These are phyloP conservation scores for Allantophomopsis lycopodina DNA, from an alignment of 2,329 filamentous ascomycete genomes.

Conservation along the genomic window DNA sequence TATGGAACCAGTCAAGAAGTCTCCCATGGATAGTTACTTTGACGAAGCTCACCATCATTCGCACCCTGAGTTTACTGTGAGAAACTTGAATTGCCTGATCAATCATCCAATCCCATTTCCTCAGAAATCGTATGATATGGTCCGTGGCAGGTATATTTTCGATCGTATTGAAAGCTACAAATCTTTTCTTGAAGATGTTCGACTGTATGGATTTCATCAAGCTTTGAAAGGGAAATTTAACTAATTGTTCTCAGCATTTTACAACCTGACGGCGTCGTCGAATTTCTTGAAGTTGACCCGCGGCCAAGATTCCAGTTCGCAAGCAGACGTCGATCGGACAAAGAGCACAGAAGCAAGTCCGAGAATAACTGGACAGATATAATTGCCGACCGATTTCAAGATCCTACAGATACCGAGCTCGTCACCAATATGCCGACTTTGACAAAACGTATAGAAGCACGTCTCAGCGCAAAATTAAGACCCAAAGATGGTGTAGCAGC, in stretches of 20 bases:
- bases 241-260: constrained; percentile 6
- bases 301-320: constrained; percentile 9
- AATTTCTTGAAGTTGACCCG: constrained; percentile 17
- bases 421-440: constrained; percentile 12
- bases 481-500: constrained; percentile 14
- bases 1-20: constrained; percentile 3
- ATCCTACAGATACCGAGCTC: constrained; percentile 10
- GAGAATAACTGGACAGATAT: constrained; percentile 12
- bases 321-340: not conserved
- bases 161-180: constrained; percentile 14
- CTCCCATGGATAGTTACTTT: constrained; percentile 10
- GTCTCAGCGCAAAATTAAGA: constrained; percentile 11
- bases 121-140: constrained; percentile 13
- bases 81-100: constrained; percentile 13
- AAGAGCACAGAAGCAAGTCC: constrained; percentile 7
- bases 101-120: constrained; percentile 10
- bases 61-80: constrained; percentile 13
- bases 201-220: constrained; percentile 6
- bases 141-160: constrained; percentile 16
- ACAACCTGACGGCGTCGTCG: constrained; percentile 16
- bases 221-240: no score
- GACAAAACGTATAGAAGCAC: constrained; percentile 12
- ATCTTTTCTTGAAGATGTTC: constrained; percentile 15
- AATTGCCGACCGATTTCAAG: constrained; percentile 12
- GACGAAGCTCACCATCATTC: constrained; percentile 6